Percentiles rank a stretch among this genome's conserved stretches.
Conservation (phyloP, 768 basidiomycete species). For the Phlebiopsis gigantea region DNA sequence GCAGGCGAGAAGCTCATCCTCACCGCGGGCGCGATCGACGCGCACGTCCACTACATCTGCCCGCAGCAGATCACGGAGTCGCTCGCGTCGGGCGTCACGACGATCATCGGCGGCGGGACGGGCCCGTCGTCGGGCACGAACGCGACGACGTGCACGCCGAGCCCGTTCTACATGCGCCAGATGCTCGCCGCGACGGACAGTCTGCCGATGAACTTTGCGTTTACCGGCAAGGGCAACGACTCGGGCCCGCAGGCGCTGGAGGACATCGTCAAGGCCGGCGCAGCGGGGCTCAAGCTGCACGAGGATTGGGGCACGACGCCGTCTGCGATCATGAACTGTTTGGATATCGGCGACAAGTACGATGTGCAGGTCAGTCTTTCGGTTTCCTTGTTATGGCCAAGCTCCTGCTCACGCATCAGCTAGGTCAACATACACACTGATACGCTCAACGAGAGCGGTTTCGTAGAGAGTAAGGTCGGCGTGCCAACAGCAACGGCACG, state of each 20-base stretch:
- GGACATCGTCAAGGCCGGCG: constrained; percentile 81
- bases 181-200: constrained; percentile 93
- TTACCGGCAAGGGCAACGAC: constrained; percentile 98
- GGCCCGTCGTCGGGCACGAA: constrained; percentile 90
- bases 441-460: constrained; percentile 95
- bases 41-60: constrained; percentile 92
- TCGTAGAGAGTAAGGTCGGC: constrained; percentile 84
- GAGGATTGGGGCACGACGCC: constrained; percentile 98
- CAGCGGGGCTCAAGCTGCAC: constrained; percentile 88
- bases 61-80: constrained; percentile 90
- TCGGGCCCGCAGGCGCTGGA: constrained; percentile 66
- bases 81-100: constrained; percentile 79
- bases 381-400: neutral
- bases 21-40: constrained; percentile 91
- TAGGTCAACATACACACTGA: constrained; percentile 95
- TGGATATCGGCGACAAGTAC: constrained; percentile 82
- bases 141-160: constrained; percentile 93
- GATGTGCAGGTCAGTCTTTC: constrained; percentile 75
- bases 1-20: constrained; percentile 93
- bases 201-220: constrained; percentile 86
- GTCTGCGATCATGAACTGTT: constrained; percentile 64
- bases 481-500: neutral
- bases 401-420: neutral
- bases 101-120: constrained; percentile 94
- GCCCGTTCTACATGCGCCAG: constrained; percentile 80